These are phyloP conservation scores for Rhododendron williamsianum DNA, from an alignment of 148 eudicot genomes.

Conservation along the genomic window DNA sequence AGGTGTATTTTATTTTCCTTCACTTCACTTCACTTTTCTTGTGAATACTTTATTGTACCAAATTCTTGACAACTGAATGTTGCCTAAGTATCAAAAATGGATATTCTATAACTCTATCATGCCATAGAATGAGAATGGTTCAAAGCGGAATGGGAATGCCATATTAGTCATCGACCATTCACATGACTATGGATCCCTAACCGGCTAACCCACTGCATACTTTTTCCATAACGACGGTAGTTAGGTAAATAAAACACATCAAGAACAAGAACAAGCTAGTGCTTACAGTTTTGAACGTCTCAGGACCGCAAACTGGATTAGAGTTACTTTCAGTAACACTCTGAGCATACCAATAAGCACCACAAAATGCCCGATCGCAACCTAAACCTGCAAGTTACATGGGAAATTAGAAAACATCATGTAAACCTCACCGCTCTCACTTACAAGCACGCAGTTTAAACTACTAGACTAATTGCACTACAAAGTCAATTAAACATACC, in stretches of 20 bases:
- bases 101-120: background rate
- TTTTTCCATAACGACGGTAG: background rate
- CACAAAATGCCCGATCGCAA: conserved; percentile 88
- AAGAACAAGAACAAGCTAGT: background rate
- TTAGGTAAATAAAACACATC: background rate
- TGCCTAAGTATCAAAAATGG: background rate
- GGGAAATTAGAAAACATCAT: background rate
- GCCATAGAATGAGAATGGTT: background rate
- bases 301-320: conserved; percentile 55
- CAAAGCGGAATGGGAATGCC: background rate
- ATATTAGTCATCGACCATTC: background rate
- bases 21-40: background rate
- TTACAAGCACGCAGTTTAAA: background rate
- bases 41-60: background rate
- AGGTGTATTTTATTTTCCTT: background rate
- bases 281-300: conserved; percentile 73
- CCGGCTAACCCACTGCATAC: background rate
- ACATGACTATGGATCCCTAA: background rate
- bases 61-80: background rate
- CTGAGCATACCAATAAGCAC: conserved; percentile 78
- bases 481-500: background rate
- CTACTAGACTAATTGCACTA: background rate
- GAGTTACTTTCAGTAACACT: conserved; percentile 34
- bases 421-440: background rate
- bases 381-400: conserved; percentile 60